Conservation (phyloP, 1,139 yeast genomes). For the Yamadazyma taylorii region DNA sequence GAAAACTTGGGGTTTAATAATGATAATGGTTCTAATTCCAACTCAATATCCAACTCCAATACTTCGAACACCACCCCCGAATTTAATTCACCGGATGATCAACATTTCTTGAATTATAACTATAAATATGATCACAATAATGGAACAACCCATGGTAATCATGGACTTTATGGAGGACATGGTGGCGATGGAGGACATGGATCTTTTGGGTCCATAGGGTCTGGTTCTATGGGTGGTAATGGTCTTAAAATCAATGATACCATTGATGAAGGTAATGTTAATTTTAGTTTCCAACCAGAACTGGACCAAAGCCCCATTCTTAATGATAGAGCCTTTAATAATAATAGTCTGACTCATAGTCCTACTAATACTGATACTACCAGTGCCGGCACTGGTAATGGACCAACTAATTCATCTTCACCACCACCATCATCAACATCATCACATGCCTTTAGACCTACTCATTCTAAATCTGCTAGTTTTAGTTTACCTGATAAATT, state of each 20-base stretch:
- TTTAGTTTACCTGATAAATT: slow-evolving; percentile 28
- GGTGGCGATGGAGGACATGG: no score
- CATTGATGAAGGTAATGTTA: no score
- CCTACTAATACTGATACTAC: not conserved
- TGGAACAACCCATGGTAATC: no score
- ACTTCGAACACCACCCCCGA: slow-evolving; percentile 15
- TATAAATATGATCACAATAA: slow-evolving; percentile 3
- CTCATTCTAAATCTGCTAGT: slow-evolving; percentile 12
- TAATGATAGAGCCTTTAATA: not conserved
- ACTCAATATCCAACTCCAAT: slow-evolving; percentile 2
- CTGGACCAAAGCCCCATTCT: slow-evolving; percentile 1
- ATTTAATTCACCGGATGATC: slow-evolving; percentile 12
- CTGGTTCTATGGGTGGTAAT: not conserved
- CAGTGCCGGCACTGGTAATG: no score
- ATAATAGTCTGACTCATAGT: not conserved
- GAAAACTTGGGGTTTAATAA: slow-evolving; percentile 3
- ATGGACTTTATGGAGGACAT: no score
- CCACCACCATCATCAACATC: no score
- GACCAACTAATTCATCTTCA: no score
- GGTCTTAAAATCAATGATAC: no score
- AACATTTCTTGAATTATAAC: slow-evolving; percentile 6
- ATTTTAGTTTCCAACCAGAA: not conserved
- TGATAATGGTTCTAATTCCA: not conserved
- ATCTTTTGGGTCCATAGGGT: no score
- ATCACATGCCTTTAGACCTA: not conserved